These are phyloP conservation scores for Mayamaea pseudoterrestris DNA, from an alignment of 108 stramenopile species.

Conservation along the genomic window DNA sequence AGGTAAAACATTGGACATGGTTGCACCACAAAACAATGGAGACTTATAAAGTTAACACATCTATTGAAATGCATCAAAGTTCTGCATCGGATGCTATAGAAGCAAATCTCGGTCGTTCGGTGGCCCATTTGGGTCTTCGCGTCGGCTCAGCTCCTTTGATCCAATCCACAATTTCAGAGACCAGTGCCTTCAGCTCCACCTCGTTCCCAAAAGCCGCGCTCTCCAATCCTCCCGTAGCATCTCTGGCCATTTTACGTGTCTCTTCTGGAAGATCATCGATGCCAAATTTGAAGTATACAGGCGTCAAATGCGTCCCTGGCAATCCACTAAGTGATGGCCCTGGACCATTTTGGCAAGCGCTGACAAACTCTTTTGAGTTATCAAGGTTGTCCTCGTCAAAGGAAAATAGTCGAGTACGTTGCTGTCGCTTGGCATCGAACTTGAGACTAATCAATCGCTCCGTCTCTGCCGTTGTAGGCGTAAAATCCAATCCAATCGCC, in stretches of 20 bases:
- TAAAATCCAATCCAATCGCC: slow-evolving; percentile 65
- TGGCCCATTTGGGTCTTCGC: slow-evolving; percentile 3
- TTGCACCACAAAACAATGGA: no score
- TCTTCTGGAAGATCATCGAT: slow-evolving; percentile 35
- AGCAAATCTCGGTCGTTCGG: neutral
- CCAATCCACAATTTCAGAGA: slow-evolving; percentile 58
- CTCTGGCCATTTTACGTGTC: slow-evolving; percentile 48
- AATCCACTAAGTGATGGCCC: slow-evolving; percentile 18
- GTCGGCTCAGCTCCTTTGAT: slow-evolving; percentile 44
- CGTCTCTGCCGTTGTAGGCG: slow-evolving; percentile 43
- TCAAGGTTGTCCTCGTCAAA: slow-evolving; percentile 71
- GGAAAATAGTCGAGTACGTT: slow-evolving; percentile 54
- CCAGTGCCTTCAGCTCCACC: slow-evolving; percentile 30
- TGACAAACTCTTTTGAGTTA: slow-evolving; percentile 34
- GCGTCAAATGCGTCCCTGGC: slow-evolving; percentile 60
- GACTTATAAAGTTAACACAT: no score
- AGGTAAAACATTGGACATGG: no score
- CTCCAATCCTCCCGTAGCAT: slow-evolving; percentile 53
- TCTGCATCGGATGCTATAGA: neutral
- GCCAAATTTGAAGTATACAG: slow-evolving; percentile 56
- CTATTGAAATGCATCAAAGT: no score
- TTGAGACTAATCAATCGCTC: slow-evolving; percentile 45
- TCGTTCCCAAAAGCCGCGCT: slow-evolving; percentile 69
- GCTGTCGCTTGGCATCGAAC: slow-evolving; percentile 34
- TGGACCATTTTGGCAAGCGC: slow-evolving; percentile 13